A percentile compares a stretch with the other conserved stretches of the same genome.
Conservation (phyloP, 179 eudicot species). For the Nepenthes alata region DNA sequence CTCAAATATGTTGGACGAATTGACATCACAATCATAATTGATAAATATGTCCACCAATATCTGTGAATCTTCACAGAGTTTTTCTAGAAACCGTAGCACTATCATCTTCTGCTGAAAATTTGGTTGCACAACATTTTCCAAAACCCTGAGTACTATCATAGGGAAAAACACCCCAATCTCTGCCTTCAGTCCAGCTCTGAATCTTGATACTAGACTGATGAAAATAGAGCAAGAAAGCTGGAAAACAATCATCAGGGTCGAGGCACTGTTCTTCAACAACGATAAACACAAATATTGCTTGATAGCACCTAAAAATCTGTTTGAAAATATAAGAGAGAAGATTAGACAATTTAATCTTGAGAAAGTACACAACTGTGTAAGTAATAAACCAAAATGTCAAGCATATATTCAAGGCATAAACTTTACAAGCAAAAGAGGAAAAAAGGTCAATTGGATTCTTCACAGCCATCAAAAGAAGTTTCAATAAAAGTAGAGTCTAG, state of each 20-base stretch:
- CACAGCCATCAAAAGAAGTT: no score
- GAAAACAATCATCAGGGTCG: constrained; percentile 92
- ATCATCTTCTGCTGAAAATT: constrained; percentile 98
- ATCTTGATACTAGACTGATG: constrained; percentile 89
- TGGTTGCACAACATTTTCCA: constrained; percentile 95
- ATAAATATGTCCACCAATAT: constrained; percentile 93
- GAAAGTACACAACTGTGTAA: background rate
- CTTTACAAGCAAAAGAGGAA: background rate
- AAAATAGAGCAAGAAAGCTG: constrained; percentile 99
- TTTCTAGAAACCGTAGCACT: constrained; percentile 87
- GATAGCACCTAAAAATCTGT: constrained; percentile 96
- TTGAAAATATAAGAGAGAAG: constrained; percentile 2
- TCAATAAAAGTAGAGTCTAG: no score
- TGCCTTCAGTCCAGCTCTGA: constrained; percentile 97
- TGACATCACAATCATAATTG: constrained; percentile 97
- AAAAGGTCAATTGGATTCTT: no score
- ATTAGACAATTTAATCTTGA: background rate
- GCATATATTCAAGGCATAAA: constrained; percentile 4
- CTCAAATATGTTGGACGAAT: constrained; percentile 94
- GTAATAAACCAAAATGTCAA: constrained; percentile 2
- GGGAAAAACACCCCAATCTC: constrained; percentile 99
- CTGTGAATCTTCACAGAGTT: constrained; percentile 86
- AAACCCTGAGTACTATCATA: constrained; percentile 91
- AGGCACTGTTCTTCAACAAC: constrained; percentile 92
- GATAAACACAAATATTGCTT: constrained; percentile 93